phyloP scores from a whole-genome alignment of 148 eudicot species.

The Drosera capensis region DNA sequence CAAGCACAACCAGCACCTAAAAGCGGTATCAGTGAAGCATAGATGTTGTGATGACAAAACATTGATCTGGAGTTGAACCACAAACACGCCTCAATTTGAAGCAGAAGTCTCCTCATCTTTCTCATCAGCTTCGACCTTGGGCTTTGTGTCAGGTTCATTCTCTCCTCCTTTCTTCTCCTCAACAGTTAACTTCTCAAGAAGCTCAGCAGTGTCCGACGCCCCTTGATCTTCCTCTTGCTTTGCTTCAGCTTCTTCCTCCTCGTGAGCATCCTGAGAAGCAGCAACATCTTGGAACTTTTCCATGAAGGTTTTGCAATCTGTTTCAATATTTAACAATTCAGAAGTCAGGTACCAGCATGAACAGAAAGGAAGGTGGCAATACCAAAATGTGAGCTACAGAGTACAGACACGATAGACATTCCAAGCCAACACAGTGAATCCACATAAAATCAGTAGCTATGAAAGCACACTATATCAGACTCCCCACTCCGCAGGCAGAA shows the following conservation, averaged over 20 bases:
- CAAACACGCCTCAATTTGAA: neutral
- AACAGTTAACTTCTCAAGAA: constrained; percentile 3
- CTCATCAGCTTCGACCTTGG: constrained; percentile 4
- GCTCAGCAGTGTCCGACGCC: constrained; percentile 6
- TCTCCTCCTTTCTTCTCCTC: constrained; percentile 3
- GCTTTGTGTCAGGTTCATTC: constrained; percentile 2
- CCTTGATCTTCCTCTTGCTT: constrained; percentile 2
- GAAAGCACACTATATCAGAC: too few species aligned
- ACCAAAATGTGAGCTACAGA: neutral
- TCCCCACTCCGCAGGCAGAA: too few species aligned
- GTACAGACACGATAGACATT: too few species aligned
- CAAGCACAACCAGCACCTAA: too few species aligned
- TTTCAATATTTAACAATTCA: too few species aligned
- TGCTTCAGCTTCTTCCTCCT: constrained; percentile 2
- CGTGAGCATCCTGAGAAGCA: constrained; percentile 9
- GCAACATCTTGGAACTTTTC: constrained; percentile 10
- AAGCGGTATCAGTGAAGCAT: too few species aligned
- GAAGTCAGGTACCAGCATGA: too few species aligned
- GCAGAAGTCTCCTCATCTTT: neutral
- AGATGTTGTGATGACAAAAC: too few species aligned
- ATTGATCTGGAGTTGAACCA: too few species aligned
- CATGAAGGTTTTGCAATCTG: constrained; percentile 13
- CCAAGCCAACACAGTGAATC: too few species aligned
- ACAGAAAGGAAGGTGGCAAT: neutral
- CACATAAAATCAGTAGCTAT: too few species aligned